Base-by-base conservation (phyloP, 164 flowering plant species). In the Cinnamomum chago region DNA sequence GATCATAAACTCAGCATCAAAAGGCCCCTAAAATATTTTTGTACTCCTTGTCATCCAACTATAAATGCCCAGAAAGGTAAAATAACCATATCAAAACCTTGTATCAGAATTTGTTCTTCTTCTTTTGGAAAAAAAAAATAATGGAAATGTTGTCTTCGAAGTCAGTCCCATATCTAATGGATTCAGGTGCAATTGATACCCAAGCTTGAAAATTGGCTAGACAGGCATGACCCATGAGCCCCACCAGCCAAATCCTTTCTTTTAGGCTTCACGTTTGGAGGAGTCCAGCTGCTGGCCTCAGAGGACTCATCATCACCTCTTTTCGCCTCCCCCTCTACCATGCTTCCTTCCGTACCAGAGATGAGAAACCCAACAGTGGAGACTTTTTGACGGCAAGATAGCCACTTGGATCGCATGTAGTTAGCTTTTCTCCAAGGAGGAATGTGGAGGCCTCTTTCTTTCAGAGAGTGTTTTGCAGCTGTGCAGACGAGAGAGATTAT, bases 381-480 rank as follows among this genome's bases (percentile, higher is more conserved):
- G 27, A 70, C 40, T 72, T 65, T 75, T 18, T 52, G 71, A 50
- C 68, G 64, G 20, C 65, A 58, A n/a, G 87, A 80, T 27, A 84
- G 77, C 90, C 90, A 89, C 68, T 89, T 89, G 74, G 87, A 80
- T 33, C 73, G 82, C 90, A 88, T 86, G 80, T 89, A 89, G 60
- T 71, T 76, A 60, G 68, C 35, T 65, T 74, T 86, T 70, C 93
- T 86, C 93, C 93, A 89, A 30, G 93, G 93, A 11, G 93, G 93
- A 3, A 89, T 72, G 69, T 85, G 87, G 25, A 89, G 86, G 0
- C 88, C 88, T 25, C 79, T 83, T 70, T 90, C 88, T 71, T 66
- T 82, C 0, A 88, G 82, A 20, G 89, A 85, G 73, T 81, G 76
- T 65, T 88, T 77, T 5, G 89, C 88, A 27, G 90, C 91, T 50